Percentiles rank a stretch among this genome's conserved stretches.
Conservation (phyloP, 768 basidiomycete genomes). For the Tricholoma furcatifolium region DNA sequence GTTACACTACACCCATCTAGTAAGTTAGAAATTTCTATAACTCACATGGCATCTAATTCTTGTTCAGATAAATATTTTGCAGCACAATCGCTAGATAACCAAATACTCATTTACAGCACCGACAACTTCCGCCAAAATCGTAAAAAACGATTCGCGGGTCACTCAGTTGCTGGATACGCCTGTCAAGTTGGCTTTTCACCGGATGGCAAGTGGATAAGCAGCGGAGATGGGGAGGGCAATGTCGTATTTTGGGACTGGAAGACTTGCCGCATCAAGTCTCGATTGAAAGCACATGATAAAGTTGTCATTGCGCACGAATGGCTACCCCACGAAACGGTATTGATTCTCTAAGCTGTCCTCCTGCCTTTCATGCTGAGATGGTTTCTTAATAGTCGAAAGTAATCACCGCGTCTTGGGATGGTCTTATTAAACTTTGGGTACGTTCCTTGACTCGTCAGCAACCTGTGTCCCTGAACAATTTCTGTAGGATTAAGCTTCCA, state of each 20-base stretch:
- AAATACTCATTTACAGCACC: constrained; percentile 95
- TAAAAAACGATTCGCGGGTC: constrained; percentile 97
- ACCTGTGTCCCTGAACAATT: constrained; percentile 12
- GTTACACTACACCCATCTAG: constrained; percentile 95
- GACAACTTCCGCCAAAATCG: constrained; percentile 99
- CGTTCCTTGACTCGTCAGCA: constrained; percentile 26
- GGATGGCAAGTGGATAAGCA: constrained; percentile 97
- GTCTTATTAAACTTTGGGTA: constrained; percentile 97
- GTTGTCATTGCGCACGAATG: constrained; percentile 99
- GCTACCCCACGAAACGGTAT: constrained; percentile 95
- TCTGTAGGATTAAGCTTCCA: constrained; percentile 37
- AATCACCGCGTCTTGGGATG: constrained; percentile 97
- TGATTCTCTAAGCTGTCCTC: constrained; percentile 48
- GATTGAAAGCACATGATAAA: constrained; percentile 86
- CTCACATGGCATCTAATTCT: constrained; percentile 9
- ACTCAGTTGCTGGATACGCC: constrained; percentile 95
- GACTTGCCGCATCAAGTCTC: constrained; percentile 91
- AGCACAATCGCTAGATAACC: constrained; percentile 97
- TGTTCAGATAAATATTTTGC: constrained; percentile 88
- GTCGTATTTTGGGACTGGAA: constrained; percentile 99
- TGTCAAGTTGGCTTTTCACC: constrained; percentile 97
- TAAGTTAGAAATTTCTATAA: constrained; percentile 41
- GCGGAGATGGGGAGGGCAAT: constrained; percentile 93
- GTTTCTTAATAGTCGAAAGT: constrained; percentile 76
- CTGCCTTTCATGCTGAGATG: constrained; percentile 14